Conservation (phyloP, 1,284 basidiomycete species). For the Cutaneotrichosporon dermatis region DNA sequence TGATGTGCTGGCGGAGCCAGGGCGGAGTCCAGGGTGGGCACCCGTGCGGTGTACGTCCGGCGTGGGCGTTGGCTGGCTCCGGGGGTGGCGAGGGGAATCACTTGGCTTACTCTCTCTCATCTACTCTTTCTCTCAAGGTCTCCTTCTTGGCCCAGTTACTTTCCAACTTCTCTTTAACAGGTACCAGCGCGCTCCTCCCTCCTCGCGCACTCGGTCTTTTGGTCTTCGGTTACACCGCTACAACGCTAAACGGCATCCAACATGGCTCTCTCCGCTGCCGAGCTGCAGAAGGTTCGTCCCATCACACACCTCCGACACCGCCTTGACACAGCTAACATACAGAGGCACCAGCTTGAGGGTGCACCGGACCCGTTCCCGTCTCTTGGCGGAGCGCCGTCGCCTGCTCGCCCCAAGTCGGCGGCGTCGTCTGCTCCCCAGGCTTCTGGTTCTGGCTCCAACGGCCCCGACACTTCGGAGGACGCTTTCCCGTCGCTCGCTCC, state of each 20-base stretch:
- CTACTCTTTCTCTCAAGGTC: background rate
- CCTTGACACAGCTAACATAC: conserved; percentile 5
- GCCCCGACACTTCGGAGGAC: conserved; percentile 63
- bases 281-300: conserved; percentile 49
- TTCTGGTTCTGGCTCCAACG: conserved; percentile 12
- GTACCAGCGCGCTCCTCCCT: conserved; percentile 1
- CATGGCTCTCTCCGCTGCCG: conserved; percentile 50
- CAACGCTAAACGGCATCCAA: conserved; percentile 12
- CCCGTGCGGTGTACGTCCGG: too few relatives aligned
- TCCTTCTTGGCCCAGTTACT: background rate
- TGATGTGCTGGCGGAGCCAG: too few relatives aligned
- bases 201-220: conserved; percentile 6
- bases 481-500: conserved; percentile 80
- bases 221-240: conserved; percentile 17
- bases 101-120: background rate
- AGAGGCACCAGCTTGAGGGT: conserved; percentile 71
- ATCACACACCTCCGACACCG: background rate
- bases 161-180: background rate
- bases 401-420: conserved; percentile 41
- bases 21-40: too few relatives aligned
- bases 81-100: too few relatives aligned
- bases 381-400: conserved; percentile 48
- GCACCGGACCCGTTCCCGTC: conserved; percentile 82
- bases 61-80: too few relatives aligned
- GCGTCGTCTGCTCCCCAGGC: background rate